Evolutionary conservation across 2,329 filamentous ascomycete species (phyloP), one percentile per base, ranked within the genome.

Genomic region (Fusarium armeniacum): DNA sequence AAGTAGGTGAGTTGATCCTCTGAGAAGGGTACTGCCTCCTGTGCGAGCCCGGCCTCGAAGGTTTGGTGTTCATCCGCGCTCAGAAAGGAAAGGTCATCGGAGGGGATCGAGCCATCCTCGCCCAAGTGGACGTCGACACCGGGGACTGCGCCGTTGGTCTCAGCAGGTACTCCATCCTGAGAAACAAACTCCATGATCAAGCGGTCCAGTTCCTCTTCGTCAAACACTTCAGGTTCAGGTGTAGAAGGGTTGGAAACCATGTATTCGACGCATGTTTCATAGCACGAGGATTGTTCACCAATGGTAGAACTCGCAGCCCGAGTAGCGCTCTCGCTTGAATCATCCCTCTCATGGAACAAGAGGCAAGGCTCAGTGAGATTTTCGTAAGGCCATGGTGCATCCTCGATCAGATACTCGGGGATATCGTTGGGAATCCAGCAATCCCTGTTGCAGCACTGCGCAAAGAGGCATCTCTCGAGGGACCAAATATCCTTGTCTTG

Each of bases 341-440:
- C 24, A 2, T 30, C 22, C 26, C 24, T 7, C 2, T 53, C 40
- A 30, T 50, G 50, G 16, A 46, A 41, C 28, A 30, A 30, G 3
- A 11, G 12, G 8, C 69, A 71, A 2, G 38, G 12, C 13, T 58
- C 66, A 4, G 33, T 16, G 5, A 56, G 46, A 10, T 64, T 50
- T 11, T 38, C 15, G 6, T 59, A 47, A 12, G 62, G 51, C 71
- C 69, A 72, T 4, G 44, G 52, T 28, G 44, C 58, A 3, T 58
- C 33, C 26, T 67, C 16, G 6, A 69, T 53, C 38, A 32, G 7
- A 4, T 46, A 26, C 8, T 55, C 18, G 1, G 46, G 51, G 16
- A 67, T 9, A 13, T 56, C 38, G 2, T 26, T 41, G 7, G 67
- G 65, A 7, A 75, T 24, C 73, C 73, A 76, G 33, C 75, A 76